These are phyloP conservation scores for Vanrija sp. DNA, from an alignment of 1,284 basidiomycete species.

Conservation along the genomic window DNA sequence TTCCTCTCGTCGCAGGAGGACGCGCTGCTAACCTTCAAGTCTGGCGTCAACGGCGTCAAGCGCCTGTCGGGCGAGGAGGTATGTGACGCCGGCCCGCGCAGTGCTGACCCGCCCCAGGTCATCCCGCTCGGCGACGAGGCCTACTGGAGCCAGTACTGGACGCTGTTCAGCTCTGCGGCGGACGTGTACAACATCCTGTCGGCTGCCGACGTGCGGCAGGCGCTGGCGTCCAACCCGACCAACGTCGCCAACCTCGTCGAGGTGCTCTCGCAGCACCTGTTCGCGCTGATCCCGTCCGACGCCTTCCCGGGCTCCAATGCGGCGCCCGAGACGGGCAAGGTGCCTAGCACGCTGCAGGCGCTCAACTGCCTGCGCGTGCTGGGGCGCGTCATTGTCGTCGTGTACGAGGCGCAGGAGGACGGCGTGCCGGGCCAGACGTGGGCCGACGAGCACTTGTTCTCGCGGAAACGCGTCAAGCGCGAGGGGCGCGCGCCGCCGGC, in stretches of 20 bases:
- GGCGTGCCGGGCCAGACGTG: constrained; percentile 45
- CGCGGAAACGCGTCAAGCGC: neutral
- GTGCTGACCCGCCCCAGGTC: constrained; percentile 53
- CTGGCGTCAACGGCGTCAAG: constrained; percentile 69
- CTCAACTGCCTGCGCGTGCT: constrained; percentile 83
- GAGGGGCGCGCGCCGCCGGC: constrained; percentile 23
- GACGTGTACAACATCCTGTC: constrained; percentile 85
- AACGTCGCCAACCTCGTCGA: constrained; percentile 78
- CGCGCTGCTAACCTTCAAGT: constrained; percentile 80
- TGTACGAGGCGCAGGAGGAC: constrained; percentile 67
- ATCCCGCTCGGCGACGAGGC: constrained; percentile 63
- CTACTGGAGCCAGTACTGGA: constrained; percentile 84
- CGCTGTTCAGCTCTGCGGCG: constrained; percentile 76
- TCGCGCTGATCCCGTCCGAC: constrained; percentile 73
- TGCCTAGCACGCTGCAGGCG: constrained; percentile 68
- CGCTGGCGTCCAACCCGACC: constrained; percentile 72
- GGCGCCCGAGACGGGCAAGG: constrained; percentile 43
- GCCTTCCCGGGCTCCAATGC: constrained; percentile 62
- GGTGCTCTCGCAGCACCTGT: constrained; percentile 68
- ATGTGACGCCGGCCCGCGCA: neutral
- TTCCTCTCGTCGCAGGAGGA: constrained; percentile 62
- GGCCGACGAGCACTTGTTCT: constrained; percentile 11
- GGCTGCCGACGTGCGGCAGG: constrained; percentile 76
- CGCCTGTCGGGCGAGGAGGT: constrained; percentile 68
- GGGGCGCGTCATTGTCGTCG: constrained; percentile 76